Percentiles rank a stretch among this genome's conserved stretches.
phyloP scores from a whole-genome alignment of 257 asterid genomes.

The Solanum arcanum region DNA sequence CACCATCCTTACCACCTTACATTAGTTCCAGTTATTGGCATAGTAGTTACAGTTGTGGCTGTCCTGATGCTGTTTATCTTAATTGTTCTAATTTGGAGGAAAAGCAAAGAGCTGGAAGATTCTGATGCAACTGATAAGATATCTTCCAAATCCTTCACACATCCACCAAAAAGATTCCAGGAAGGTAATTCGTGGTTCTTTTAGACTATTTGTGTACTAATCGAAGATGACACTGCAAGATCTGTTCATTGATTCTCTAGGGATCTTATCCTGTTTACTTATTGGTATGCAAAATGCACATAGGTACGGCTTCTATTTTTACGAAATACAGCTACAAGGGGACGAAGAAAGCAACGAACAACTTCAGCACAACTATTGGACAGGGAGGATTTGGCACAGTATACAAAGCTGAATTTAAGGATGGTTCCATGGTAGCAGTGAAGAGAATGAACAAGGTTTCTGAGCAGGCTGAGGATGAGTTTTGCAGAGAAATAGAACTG shows the following conservation, averaged over 20 bases:
- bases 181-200: constrained; percentile 39
- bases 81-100: constrained; percentile 49
- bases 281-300: constrained; percentile 16
- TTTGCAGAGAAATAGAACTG: constrained; percentile 80
- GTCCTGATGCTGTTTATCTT: constrained; percentile 39
- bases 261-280: constrained; percentile 1
- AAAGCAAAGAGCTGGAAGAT: constrained; percentile 55
- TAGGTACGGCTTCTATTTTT: constrained; percentile 64
- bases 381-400: constrained; percentile 95
- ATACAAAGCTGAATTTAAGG: constrained; percentile 71
- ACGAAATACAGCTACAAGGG: constrained; percentile 85
- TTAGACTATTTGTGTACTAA: background rate
- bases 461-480: constrained; percentile 89
- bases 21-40: constrained; percentile 48
- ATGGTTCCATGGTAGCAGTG: constrained; percentile 61
- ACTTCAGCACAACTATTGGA: constrained; percentile 63
- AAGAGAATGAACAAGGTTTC: constrained; percentile 82
- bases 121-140: constrained; percentile 22
- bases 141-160: constrained; percentile 32
- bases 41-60: constrained; percentile 54
- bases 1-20: constrained; percentile 50
- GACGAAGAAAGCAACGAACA: constrained; percentile 74
- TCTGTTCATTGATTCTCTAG: background rate
- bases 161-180: constrained; percentile 45
- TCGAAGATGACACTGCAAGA: background rate